phyloP scores from a whole-genome alignment of 2,329 filamentous ascomycete species.

The Penicillium nordicum region DNA sequence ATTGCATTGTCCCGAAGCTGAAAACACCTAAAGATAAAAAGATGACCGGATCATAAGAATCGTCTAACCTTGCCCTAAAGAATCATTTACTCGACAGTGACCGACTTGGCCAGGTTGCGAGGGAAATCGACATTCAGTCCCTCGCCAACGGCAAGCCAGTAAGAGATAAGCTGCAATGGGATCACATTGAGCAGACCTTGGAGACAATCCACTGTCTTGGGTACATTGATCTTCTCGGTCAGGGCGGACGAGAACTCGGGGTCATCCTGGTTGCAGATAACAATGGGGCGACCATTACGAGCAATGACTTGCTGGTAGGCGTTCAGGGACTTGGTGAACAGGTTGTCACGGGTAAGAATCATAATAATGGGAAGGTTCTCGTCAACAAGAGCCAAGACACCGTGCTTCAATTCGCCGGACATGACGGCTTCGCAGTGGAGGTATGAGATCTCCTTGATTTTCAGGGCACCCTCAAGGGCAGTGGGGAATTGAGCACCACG shows the following conservation, averaged over 20 bases:
- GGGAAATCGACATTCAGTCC: slow-evolving; percentile 98
- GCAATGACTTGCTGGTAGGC: slow-evolving; percentile 99
- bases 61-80: slow-evolving; percentile 17
- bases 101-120: slow-evolving; percentile 96
- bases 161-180: slow-evolving; percentile 94
- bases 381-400: slow-evolving; percentile 93
- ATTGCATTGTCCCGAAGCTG: slow-evolving; percentile 22
- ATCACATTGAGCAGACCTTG: slow-evolving; percentile 98
- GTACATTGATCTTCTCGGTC: slow-evolving; percentile 96
- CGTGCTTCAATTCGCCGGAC: slow-evolving; percentile 99
- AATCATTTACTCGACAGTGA: slow-evolving; percentile 82
- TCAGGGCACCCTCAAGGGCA: slow-evolving; percentile 92
- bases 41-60: slow-evolving; percentile 22
- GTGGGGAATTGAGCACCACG: slow-evolving; percentile 94
- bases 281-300: slow-evolving; percentile 90
- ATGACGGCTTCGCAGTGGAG: slow-evolving; percentile 99
- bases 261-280: slow-evolving; percentile 92
- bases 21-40: slow-evolving; percentile 26
- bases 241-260: slow-evolving; percentile 82
- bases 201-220: slow-evolving; percentile 88
- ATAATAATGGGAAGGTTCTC: slow-evolving; percentile 99
- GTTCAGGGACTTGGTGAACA: slow-evolving; percentile 99
- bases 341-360: slow-evolving; percentile 93
- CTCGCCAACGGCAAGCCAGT: slow-evolving; percentile 96
- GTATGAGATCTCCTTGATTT: slow-evolving; percentile 99